Base-by-base conservation (phyloP, 495 filamentous ascomycete genomes). In the Paragyromitra xinjiangensis region DNA sequence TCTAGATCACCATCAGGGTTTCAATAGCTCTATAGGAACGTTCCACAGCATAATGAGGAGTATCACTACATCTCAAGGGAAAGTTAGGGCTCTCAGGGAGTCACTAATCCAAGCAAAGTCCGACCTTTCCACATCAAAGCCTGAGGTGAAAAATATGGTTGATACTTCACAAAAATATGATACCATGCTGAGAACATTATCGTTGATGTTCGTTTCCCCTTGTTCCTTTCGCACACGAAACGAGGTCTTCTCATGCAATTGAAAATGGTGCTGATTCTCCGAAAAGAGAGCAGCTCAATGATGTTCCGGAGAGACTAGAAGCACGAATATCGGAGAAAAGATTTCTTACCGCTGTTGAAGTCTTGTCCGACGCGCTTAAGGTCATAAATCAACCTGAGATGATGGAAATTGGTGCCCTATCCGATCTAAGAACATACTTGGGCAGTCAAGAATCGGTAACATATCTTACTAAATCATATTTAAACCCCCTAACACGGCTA, bases 1-100 rank as follows among this genome's bases (percentile, higher is more conserved):
- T 44, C 34, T 64, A 90, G 94, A 98, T 85, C 95, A 99, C 82
- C 95, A 98, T 79, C 95, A 99, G 84, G 95, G 94, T 40, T 99
- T 99, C 87, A 99, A 98, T 83, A 98, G 94, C 84, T 97, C 94
- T 51, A 98, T 99, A 69, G 96, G 95, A 83, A 97, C 94, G 16
- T 99, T 97, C 81, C 96, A 99, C 85, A 97, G 95, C 84, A 98
- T 99, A 71, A 95, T 98, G 83, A 88, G 91, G 6, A 97, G 93
- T 84, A 97, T 99, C 78, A 92, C 94, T 74, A 86, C 89, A 42
- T 97, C 94, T 12, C 96, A 99, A 83, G 87, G 88, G 70, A 91
- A 94, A 69, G 92, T 98, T 26, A 90, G 95, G 77, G 86, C 86
- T 9, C 85, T 99, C 73, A 94, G 93, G 83, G 90, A 94, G 68